phyloP scores from a whole-genome alignment of 345 rosid species.

The Gynandropsis gynandra region DNA sequence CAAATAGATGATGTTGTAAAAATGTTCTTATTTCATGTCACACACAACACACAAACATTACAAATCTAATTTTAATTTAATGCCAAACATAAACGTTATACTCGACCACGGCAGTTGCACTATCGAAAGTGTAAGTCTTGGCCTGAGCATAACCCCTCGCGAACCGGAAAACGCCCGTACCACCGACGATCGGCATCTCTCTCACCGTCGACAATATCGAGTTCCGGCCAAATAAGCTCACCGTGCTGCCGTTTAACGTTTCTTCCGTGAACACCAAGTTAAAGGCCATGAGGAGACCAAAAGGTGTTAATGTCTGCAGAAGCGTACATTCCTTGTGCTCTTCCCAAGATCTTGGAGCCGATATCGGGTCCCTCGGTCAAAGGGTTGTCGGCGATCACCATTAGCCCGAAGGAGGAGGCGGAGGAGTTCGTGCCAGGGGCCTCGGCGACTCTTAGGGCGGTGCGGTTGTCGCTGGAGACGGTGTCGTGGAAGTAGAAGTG shows the following conservation, averaged over 20 bases:
- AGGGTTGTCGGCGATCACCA: conserved; percentile 41
- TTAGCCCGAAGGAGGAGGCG: conserved; percentile 31
- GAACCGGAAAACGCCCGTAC: conserved; percentile 35
- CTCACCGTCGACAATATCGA: conserved; percentile 11
- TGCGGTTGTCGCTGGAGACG: conserved; percentile 31
- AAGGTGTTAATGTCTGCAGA: conserved; percentile 27
- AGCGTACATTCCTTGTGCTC: conserved; percentile 52
- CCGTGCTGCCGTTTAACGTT: conserved; percentile 44
- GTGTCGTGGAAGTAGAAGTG: conserved; percentile 54
- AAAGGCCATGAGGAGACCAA: conserved; percentile 32
- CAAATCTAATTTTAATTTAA: not conserved
- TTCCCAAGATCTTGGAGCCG: conserved; percentile 42
- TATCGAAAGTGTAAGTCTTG: conserved; percentile 7
- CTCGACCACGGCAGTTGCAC: conserved; percentile 17
- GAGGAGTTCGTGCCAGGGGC: conserved; percentile 31
- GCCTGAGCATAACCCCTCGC: conserved; percentile 32
- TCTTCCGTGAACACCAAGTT: conserved; percentile 49
- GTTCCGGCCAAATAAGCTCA: conserved; percentile 43
- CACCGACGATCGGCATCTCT: conserved; percentile 24
- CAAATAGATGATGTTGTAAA: no score
- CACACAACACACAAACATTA: no score
- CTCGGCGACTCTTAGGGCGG: conserved; percentile 30
- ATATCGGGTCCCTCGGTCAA: conserved; percentile 35
- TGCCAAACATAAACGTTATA: conserved; percentile 18
- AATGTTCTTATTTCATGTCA: no score